phyloP scores from a whole-genome alignment of 768 basidiomycete genomes.

The Leccinum sublutescens region DNA sequence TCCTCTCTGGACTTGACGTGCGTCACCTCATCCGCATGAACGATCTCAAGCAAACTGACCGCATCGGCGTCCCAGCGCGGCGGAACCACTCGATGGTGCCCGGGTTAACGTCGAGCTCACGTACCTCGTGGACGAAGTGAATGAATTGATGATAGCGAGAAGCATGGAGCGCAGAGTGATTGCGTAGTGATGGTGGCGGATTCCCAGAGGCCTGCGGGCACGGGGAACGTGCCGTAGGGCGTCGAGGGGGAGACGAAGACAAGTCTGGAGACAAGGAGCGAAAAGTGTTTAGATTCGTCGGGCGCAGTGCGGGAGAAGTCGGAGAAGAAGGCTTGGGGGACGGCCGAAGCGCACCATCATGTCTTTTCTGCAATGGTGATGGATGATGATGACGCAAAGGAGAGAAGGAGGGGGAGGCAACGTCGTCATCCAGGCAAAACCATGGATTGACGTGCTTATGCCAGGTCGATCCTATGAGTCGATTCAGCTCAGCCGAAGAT shows the following conservation, averaged over 20 bases:
- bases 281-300: neutral
- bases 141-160: constrained; percentile 45
- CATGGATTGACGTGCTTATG: neutral
- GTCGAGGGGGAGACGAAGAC: too few relatives aligned
- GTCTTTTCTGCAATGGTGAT: too few relatives aligned
- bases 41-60: too few relatives aligned
- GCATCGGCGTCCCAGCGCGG: too few relatives aligned
- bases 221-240: neutral
- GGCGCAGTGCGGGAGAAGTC: neutral
- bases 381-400: too few relatives aligned
- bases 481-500: neutral
- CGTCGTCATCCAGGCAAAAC: neutral
- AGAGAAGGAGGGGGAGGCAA: neutral
- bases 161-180: too few relatives aligned
- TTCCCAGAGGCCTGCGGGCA: neutral
- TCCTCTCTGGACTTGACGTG: neutral
- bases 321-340: neutral
- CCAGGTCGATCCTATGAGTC: neutral
- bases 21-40: too few relatives aligned
- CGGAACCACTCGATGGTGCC: neutral
- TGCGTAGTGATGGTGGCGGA: neutral
- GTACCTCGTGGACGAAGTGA: constrained; percentile 72
- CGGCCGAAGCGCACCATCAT: too few relatives aligned
- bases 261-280: neutral
- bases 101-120: neutral